A percentile compares a stretch with the other conserved stretches of the same genome.
Conservation (phyloP, 2,329 filamentous ascomycete genomes). For the Exophiala sp. region DNA sequence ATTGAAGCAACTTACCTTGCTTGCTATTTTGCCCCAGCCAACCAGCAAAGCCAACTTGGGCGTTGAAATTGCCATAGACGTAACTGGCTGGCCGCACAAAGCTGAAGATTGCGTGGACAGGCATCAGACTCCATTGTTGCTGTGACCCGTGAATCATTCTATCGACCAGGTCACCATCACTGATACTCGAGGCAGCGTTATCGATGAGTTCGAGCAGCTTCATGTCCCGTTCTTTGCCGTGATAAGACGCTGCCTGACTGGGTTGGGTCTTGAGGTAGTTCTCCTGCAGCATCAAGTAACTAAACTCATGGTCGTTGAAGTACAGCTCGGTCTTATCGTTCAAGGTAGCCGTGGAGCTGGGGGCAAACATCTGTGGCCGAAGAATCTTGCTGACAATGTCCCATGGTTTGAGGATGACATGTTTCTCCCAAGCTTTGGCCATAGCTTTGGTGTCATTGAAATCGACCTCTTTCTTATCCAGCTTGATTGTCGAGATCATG, state of each 20-base stretch:
- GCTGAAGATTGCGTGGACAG: slow-evolving; percentile 89
- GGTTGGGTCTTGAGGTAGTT: slow-evolving; percentile 89
- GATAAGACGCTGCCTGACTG: slow-evolving; percentile 55
- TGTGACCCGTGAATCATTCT: slow-evolving; percentile 97
- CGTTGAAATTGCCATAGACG: slow-evolving; percentile 68
- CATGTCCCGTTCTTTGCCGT: slow-evolving; percentile 63
- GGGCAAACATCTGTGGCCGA: slow-evolving; percentile 75
- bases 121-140: slow-evolving; percentile 98
- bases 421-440: slow-evolving; percentile 98
- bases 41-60: slow-evolving; percentile 68
- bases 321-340: slow-evolving; percentile 99
- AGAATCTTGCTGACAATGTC: slow-evolving; percentile 94
- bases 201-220: slow-evolving; percentile 83
- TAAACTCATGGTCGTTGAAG: slow-evolving; percentile 99
- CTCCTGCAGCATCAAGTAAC: slow-evolving; percentile 94
- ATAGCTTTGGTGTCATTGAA: slow-evolving; percentile 85
- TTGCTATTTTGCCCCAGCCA: slow-evolving; percentile 98
- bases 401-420: slow-evolving; percentile 94
- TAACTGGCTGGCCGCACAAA: slow-evolving; percentile 88
- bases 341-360: slow-evolving; percentile 74
- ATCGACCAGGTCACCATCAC: slow-evolving; percentile 91
- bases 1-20: slow-evolving; percentile 50
- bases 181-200: slow-evolving; percentile 89
- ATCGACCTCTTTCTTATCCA: slow-evolving; percentile 64
- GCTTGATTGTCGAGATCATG: slow-evolving; percentile 90